Conservation (phyloP, 441 rosid species). For the Euphorbia schlechtendalii region DNA sequence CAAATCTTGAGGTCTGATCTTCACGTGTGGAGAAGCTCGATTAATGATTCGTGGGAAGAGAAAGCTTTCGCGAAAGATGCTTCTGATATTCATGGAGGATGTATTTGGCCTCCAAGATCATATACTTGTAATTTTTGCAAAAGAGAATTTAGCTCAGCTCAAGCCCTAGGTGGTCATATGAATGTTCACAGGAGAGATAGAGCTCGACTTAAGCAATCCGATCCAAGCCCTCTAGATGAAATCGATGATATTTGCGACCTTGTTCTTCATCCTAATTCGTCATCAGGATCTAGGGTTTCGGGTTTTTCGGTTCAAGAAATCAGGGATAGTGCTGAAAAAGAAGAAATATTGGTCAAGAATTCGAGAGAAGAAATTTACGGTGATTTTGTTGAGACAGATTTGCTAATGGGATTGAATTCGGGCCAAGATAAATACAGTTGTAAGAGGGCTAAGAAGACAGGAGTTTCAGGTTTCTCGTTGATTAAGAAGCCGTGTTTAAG, state of each 20-base stretch:
- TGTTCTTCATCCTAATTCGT: slow-evolving; percentile 15
- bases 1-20: slow-evolving; percentile 20
- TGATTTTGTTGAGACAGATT: slow-evolving; percentile 31
- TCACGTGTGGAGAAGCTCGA: slow-evolving; percentile 13
- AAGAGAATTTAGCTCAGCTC: slow-evolving; percentile 92
- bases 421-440: slow-evolving; percentile 18
- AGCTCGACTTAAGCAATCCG: slow-evolving; percentile 78
- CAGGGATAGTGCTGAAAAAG: slow-evolving; percentile 13
- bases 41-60: slow-evolving; percentile 64
- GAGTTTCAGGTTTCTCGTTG: slow-evolving; percentile 24
- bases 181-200: slow-evolving; percentile 95
- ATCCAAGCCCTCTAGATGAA: slow-evolving; percentile 24
- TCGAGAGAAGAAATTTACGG: slow-evolving; percentile 10
- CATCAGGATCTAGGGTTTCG: slow-evolving; percentile 30
- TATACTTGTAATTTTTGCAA: slow-evolving; percentile 85
- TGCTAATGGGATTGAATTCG: slow-evolving; percentile 41
- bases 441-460: slow-evolving; percentile 29
- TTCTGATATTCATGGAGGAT: slow-evolving; percentile 45
- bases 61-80: slow-evolving; percentile 84
- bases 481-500: slow-evolving; percentile 15
- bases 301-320: slow-evolving; percentile 15
- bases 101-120: slow-evolving; percentile 93
- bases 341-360: slow-evolving; percentile 10
- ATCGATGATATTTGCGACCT: slow-evolving; percentile 17
- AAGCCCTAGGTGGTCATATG: too few relatives aligned